Percentiles rank a stretch among this genome's conserved stretches.
These are phyloP conservation scores for Nakaseomyces bracarensis DNA, from an alignment of 1,139 yeast genomes.

Conservation along the genomic window DNA sequence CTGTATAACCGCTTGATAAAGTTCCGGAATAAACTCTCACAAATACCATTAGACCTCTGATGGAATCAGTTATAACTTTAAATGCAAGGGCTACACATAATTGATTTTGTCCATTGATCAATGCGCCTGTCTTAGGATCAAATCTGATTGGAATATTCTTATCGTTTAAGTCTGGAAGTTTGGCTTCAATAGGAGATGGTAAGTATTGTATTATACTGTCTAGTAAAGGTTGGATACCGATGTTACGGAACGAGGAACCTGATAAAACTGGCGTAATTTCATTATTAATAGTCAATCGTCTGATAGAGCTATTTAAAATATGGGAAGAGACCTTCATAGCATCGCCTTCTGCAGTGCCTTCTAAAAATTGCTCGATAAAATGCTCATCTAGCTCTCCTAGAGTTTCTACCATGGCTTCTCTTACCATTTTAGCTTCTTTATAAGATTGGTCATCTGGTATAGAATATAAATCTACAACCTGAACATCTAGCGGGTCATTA, in stretches of 20 bases:
- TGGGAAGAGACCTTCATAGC: conserved; percentile 46
- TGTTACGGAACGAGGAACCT: conserved; percentile 86
- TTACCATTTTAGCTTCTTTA: conserved; percentile 43
- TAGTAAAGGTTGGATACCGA: conserved; percentile 89
- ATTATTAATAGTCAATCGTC: conserved; percentile 51
- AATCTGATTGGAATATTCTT: conserved; percentile 33
- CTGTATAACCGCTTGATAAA: conserved; percentile 50
- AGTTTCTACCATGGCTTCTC: conserved; percentile 76
- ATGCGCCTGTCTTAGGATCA: conserved; percentile 41
- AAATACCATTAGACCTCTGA: conserved; percentile 76
- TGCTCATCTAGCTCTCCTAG: conserved; percentile 74
- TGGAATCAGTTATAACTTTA: conserved; percentile 80
- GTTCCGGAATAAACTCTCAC: conserved; percentile 83
- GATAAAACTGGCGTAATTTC: conserved; percentile 73
- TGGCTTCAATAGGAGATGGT: conserved; percentile 71
- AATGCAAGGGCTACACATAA: conserved; percentile 79
- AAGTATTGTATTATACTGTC: conserved; percentile 72
- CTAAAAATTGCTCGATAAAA: conserved; percentile 68
- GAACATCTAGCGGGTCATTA: conserved; percentile 48
- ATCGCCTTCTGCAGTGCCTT: conserved; percentile 48
- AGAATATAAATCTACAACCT: conserved; percentile 39
- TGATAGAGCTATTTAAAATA: conserved; percentile 48
- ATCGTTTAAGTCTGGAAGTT: conserved; percentile 45
- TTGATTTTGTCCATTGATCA: conserved; percentile 47
- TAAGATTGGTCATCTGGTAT: conserved; percentile 31